These are phyloP conservation scores for Coccinonectria pachysandricola DNA, from an alignment of 2,329 filamentous ascomycete genomes.

Conservation along the genomic window DNA sequence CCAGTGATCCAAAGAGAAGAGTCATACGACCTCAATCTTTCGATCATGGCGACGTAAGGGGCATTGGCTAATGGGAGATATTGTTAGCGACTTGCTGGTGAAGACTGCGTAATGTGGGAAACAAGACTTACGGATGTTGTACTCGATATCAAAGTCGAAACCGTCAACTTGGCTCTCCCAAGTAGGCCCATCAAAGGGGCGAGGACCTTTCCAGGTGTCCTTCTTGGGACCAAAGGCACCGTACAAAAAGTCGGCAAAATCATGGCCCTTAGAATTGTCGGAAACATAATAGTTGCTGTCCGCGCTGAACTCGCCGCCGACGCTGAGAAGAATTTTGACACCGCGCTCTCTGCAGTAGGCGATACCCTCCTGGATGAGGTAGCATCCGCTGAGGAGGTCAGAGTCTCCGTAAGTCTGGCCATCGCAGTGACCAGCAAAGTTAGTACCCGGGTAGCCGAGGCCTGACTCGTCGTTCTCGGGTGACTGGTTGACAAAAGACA, in stretches of 20 bases:
- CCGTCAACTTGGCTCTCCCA: constrained; percentile 26
- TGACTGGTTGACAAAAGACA: constrained; percentile 28
- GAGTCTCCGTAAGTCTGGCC: constrained; percentile 16
- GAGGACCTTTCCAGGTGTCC: constrained; percentile 22
- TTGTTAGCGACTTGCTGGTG: too few relatives aligned
- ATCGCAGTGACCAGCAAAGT: constrained; percentile 31
- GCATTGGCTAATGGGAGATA: constrained; percentile 17
- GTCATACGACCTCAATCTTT: constrained; percentile 24
- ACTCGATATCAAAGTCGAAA: constrained; percentile 34
- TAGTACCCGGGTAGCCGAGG: constrained; percentile 28
- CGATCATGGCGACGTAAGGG: constrained; percentile 29
- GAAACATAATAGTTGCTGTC: constrained; percentile 25
- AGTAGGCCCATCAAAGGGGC: constrained; percentile 27
- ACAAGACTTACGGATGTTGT: constrained; percentile 18
- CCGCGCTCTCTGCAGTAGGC: constrained; percentile 30
- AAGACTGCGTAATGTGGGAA: too few relatives aligned
- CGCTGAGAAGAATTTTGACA: constrained; percentile 33
- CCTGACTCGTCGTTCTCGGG: constrained; percentile 26
- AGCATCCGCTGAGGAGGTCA: constrained; percentile 26
- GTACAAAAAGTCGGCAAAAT: constrained; percentile 30
- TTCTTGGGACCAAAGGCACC: constrained; percentile 28
- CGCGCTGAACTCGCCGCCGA: constrained; percentile 25
- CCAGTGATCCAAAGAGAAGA: constrained; percentile 28
- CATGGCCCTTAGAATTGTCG: constrained; percentile 19
- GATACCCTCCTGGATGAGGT: constrained; percentile 28